Base-by-base conservation (phyloP, 2,329 filamentous ascomycete species). In the Penicillium thymicola region DNA sequence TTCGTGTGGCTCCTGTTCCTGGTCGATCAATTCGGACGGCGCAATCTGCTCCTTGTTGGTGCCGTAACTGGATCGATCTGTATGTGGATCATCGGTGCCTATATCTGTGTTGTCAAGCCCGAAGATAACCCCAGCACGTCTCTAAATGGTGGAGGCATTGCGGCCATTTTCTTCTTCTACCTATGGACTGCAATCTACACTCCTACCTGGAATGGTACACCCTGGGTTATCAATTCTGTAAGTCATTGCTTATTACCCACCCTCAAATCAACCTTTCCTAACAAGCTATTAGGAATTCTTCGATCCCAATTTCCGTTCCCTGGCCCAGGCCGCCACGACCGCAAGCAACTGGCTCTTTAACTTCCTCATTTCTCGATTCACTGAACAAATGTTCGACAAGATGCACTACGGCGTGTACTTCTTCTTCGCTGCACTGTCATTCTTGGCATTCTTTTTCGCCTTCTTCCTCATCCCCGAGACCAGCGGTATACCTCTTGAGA, bases 141-240 rank as follows among this genome's bases (percentile, higher is more conserved):
- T 30, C 60, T 73, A 1, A 64, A 62, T 30, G 56, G 66, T 7
- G 65, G 67, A 14, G 68, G 75, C 55, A 75, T 73, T 44, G 75
- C 81, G 30, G 78, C 78, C 21, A 73, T 82, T 46, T 73, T 82
- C 60, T 89, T 90, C 78, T 89, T 90, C 76, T 90, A 89, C 67
- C 78, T 90, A 0, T 90, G 85, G 84, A 89, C 87, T 0, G 83
- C 81, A 0, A 86, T 87, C 71, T 92, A 91, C 75, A 89, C 86
- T 0, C 87, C 83, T 0, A 82, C 83, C 0, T 89, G 86, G 87
- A 89, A 89, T 67, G 87, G 86, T 2, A 89, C 86, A 0, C 88
- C 88, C 0, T 92, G 89, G 89, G 87, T 92, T 23, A 75, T 89
- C 67, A 89, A 89, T 76, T 81, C 81, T 11, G 67, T 70, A 61